Conservation (phyloP, 768 basidiomycete genomes). For the Dacryopinax primogenitus region DNA sequence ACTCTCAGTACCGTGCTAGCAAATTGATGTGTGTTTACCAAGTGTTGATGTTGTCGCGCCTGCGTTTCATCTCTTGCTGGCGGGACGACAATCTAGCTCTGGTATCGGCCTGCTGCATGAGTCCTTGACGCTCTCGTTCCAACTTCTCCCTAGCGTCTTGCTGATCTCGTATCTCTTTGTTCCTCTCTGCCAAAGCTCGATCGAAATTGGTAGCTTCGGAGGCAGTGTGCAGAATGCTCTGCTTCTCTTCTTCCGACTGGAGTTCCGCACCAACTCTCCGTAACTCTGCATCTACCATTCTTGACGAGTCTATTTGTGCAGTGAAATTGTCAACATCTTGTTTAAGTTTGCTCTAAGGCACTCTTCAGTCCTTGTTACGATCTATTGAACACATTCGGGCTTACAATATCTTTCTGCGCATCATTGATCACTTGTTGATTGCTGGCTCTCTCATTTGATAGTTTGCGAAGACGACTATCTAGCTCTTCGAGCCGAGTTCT, state of each 20-base stretch:
- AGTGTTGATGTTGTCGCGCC: conserved; percentile 50
- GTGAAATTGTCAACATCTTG: neutral
- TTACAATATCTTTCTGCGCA: conserved; percentile 39
- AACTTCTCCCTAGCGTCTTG: conserved; percentile 60
- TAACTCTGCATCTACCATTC: neutral
- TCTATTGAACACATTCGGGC: conserved; percentile 45
- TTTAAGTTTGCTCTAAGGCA: neutral
- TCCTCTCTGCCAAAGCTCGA: conserved; percentile 43
- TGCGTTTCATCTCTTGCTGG: conserved; percentile 49
- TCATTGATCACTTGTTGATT: conserved; percentile 43
- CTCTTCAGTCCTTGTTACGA: neutral
- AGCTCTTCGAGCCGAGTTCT: conserved; percentile 51
- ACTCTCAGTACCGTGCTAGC: conserved; percentile 8
- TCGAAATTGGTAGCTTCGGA: conserved; percentile 54
- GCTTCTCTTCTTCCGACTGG: neutral
- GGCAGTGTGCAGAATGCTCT: conserved; percentile 40
- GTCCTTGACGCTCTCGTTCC: conserved; percentile 51
- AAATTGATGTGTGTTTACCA: conserved; percentile 37
- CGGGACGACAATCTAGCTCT: conserved; percentile 70
- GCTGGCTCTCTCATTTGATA: conserved; percentile 44
- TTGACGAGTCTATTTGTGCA: neutral
- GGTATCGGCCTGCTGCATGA: conserved; percentile 68
- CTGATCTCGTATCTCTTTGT: conserved; percentile 39
- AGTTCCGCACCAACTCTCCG: neutral
- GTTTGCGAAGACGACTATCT: conserved; percentile 41